Conservation (phyloP, 1,139 yeast species). For the Nakaseomyces delphensis region DNA sequence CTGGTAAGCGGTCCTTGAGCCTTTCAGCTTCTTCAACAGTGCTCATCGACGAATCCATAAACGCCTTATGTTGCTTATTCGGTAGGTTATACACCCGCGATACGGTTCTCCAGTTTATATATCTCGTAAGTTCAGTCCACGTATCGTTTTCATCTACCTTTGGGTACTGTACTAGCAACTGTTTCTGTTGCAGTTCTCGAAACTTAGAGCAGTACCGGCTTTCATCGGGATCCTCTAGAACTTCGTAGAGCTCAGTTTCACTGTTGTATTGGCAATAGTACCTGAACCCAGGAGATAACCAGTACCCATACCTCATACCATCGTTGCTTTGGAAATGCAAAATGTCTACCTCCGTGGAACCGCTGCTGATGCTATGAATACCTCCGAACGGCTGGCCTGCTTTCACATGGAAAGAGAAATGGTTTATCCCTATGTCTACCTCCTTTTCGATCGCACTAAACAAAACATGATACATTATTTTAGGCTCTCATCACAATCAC, state of each 20-base stretch:
- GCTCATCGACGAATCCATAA: conserved; percentile 34
- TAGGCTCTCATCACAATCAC: not conserved
- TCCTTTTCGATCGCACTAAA: conserved; percentile 14
- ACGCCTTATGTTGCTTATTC: conserved; percentile 8
- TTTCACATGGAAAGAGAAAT: conserved; percentile 20
- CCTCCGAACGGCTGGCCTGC: conserved; percentile 23
- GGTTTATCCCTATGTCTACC: conserved; percentile 24
- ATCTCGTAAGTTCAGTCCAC: conserved; percentile 19
- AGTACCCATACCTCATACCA: conserved; percentile 26
- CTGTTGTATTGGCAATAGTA: conserved; percentile 16
- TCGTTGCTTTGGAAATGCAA: conserved; percentile 23
- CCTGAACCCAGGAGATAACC: conserved; percentile 17
- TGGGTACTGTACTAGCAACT: conserved; percentile 21
- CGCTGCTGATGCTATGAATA: conserved; percentile 18
- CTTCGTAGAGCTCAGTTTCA: conserved; percentile 13
- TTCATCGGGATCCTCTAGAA: conserved; percentile 13
- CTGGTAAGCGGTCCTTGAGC: conserved; percentile 17
- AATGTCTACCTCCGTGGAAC: conserved; percentile 17
- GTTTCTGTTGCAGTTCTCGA: conserved; percentile 9
- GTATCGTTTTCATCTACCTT: conserved; percentile 16
- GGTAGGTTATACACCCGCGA: not conserved
- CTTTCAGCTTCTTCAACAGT: conserved; percentile 35
- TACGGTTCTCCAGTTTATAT: conserved; percentile 18
- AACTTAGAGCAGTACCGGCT: conserved; percentile 12
- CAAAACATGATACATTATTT: conserved; percentile 13